Evolutionary conservation across 1,139 yeast genomes (phyloP).

Genomic region (Taphrina betulina): DNA sequence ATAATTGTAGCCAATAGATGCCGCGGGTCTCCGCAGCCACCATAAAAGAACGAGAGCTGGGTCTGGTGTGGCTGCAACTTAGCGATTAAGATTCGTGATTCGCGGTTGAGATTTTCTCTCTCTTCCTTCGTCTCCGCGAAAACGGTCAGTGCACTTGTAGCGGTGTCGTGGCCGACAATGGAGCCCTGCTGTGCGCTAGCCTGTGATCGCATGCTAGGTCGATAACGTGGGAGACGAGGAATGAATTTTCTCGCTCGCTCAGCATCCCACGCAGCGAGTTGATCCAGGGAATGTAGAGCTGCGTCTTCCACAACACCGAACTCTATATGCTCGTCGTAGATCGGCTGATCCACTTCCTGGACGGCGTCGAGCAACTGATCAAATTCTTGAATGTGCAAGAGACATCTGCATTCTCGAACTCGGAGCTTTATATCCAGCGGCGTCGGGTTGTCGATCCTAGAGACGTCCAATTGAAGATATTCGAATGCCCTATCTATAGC

Average conservation of each 20-base stretch:
- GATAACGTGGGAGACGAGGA: constrained; percentile 15
- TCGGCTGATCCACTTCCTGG: constrained; percentile 25
- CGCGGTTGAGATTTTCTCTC: neutral
- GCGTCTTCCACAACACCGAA: constrained; percentile 32
- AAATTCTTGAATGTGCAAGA: constrained; percentile 25
- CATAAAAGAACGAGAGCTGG: constrained; percentile 21
- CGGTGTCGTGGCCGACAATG: constrained; percentile 5
- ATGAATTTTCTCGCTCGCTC: constrained; percentile 21
- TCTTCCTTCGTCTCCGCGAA: constrained; percentile 4
- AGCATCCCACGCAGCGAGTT: constrained; percentile 25
- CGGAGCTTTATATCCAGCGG: constrained; percentile 22
- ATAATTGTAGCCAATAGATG: constrained; percentile 26
- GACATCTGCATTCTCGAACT: constrained; percentile 28
- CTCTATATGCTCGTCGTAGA: constrained; percentile 27
- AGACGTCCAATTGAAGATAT: constrained; percentile 5
- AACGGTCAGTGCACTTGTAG: constrained; percentile 9
- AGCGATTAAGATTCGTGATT: constrained; percentile 6
- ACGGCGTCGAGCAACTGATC: constrained; percentile 30
- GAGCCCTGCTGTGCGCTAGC: constrained; percentile 13
- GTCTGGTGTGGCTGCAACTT: constrained; percentile 14
- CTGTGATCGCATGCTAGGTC: constrained; percentile 12
- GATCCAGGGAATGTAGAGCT: constrained; percentile 29
- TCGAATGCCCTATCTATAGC: constrained; percentile 30
- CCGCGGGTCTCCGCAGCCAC: constrained; percentile 29
- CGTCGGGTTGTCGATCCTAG: constrained; percentile 1